Percentiles rank a stretch among this genome's conserved stretches.
Conservation (phyloP, 306 rosid genomes). For the Lathyrus tuberosus region DNA sequence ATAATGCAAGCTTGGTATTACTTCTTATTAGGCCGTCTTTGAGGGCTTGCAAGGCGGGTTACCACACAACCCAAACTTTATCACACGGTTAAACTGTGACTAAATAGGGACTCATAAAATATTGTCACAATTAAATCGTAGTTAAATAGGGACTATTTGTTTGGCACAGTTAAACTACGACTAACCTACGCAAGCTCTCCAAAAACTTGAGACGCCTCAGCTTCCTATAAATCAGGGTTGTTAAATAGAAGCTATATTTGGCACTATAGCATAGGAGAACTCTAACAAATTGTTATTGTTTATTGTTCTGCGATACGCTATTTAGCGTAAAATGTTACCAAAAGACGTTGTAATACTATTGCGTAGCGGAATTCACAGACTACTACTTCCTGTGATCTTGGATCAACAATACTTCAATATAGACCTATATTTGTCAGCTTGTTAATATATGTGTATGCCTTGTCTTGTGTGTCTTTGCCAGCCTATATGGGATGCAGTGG, state of each 20-base stretch:
- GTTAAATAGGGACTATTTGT: no score
- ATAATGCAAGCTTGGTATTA: slow-evolving; percentile 7
- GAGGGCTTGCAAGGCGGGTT: no score
- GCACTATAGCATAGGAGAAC: background rate
- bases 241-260: background rate
- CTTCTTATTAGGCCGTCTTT: background rate
- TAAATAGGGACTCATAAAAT: no score
- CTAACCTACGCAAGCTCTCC: no score
- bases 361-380: background rate
- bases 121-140: no score
- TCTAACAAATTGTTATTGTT: background rate
- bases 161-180: no score
- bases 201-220: no score
- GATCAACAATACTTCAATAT: background rate
- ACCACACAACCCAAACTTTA: no score
- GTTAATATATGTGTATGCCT: slow-evolving; percentile 12
- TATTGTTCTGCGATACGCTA: background rate
- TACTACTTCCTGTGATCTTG: background rate
- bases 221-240: background rate
- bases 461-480: slow-evolving; percentile 48
- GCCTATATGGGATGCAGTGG: slow-evolving; percentile 74
- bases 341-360: background rate
- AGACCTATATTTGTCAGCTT: background rate
- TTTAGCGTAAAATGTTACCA: background rate
- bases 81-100: no score